phyloP scores from a whole-genome alignment of 805 yeast species.

The Candida koratica region DNA sequence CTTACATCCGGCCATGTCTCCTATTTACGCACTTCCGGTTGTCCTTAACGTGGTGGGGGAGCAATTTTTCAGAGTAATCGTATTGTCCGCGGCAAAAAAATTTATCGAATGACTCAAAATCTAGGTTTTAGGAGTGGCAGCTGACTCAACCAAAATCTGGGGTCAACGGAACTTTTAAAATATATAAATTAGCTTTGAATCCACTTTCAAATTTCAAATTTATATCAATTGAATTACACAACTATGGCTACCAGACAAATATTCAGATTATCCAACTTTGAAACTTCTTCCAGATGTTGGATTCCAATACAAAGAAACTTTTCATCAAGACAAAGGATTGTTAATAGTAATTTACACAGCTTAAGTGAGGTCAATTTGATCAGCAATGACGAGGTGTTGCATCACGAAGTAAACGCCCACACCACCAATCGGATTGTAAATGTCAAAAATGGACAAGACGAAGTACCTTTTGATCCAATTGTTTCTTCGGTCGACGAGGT shows the following conservation, averaged over 20 bases:
- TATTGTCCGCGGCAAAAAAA: conserved; percentile 5
- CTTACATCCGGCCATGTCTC: too few relatives aligned
- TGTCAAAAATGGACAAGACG: conserved; percentile 12
- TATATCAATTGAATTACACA: background rate
- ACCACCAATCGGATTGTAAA: conserved; percentile 12
- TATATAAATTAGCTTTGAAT: conserved; percentile 1
- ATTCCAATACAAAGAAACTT: conserved; percentile 32
- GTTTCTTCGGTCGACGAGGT: conserved; percentile 40
- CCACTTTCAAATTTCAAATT: conserved; percentile 3
- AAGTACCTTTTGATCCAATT: conserved; percentile 36
- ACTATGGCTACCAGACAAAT: conserved; percentile 17
- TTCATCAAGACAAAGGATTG: conserved; percentile 33
- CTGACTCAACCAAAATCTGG: conserved; percentile 9
- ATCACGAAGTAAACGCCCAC: conserved; percentile 9
- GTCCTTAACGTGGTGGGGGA: conserved; percentile 5
- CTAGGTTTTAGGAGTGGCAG: conserved; percentile 1
- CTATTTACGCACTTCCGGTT: conserved; percentile 2
- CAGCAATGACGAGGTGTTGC: conserved; percentile 32
- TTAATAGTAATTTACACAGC: conserved; percentile 29
- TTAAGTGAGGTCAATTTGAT: conserved; percentile 28
- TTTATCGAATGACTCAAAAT: conserved; percentile 6
- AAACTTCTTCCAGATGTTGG: conserved; percentile 44
- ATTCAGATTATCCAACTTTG: conserved; percentile 31
- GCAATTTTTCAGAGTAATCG: too few relatives aligned
- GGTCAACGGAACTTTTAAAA: conserved; percentile 7